Base-by-base conservation (phyloP, 2,329 filamentous ascomycete species). In the Tricladium varicosporioides region DNA sequence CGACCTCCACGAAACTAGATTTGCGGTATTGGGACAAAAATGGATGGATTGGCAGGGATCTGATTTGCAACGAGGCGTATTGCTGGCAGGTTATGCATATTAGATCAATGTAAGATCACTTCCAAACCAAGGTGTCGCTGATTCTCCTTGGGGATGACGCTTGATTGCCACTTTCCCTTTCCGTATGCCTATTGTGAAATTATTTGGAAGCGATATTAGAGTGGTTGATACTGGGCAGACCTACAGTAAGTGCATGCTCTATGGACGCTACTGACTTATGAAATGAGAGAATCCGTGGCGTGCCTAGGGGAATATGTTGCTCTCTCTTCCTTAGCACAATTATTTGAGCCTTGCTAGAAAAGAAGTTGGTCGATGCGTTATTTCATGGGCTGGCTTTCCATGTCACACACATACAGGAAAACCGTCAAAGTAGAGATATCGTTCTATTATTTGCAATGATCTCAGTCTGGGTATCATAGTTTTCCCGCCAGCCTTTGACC, bases 41-140 rank as follows among this genome's bases (percentile, higher is more conserved):
- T 58, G 57, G 58, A 57, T 61, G 60, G 59, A 56, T 48, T 54
- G 52, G 60, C 60, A 58, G 46, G 62, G 63, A 65, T 67, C 61
- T 66, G 64, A 63, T 65, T 27, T 66, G 65, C 64, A 64, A 61
- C 59, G 60, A 55, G 65, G 68, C 67, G 65, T 69, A 59, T 65
- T 60, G 59, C 57, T 60, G 66, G 65, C 60, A 61, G 63, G 64
- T 62, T 64, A 58, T 66, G 74, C 73, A 74, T 75, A 75, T 76
- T 80, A 84, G 82, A 79, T 84, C 79, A 80, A 72, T 71, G 67
- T 71, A 78, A 78, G 79, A 82, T 81, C 78, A 80, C 76, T 74
- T 76, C 75, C 76, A 76, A 76, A 79, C 80, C 80, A 82, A 92
- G 91, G 91, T 96, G 91, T 96, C 91, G 91, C 91, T 76, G 88